Conservation (phyloP, 208 protist genomes). For the Crithidia sp. region DNA sequence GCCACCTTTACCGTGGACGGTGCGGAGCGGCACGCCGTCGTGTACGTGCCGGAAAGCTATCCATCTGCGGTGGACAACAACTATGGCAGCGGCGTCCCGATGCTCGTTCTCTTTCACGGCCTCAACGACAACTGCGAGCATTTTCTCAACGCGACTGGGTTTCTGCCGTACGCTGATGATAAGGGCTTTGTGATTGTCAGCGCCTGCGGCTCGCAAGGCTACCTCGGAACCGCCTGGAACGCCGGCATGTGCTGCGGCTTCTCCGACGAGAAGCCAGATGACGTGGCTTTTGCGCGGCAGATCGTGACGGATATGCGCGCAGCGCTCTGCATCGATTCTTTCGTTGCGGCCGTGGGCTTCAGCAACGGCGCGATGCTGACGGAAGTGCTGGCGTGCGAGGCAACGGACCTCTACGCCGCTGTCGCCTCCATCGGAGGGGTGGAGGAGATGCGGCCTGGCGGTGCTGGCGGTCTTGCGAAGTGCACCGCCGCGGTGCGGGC, state of each 20-base stretch:
- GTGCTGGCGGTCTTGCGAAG: conserved; percentile 42
- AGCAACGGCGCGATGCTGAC: conserved; percentile 86
- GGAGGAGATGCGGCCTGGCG: conserved; percentile 63
- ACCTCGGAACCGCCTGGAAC: conserved; percentile 73
- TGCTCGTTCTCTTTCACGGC: conserved; percentile 75
- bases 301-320: conserved; percentile 37
- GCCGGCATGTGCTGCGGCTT: conserved; percentile 81
- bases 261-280: conserved; percentile 43
- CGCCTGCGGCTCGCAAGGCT: conserved; percentile 60
- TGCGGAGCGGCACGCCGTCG: conserved; percentile 33
- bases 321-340: conserved; percentile 42
- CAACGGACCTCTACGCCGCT: conserved; percentile 42
- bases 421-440: conserved; percentile 70
- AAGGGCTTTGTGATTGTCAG: conserved; percentile 66
- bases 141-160: conserved; percentile 58
- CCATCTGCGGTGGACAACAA: neutral
- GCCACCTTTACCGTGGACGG: conserved; percentile 42
- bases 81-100: conserved; percentile 4
- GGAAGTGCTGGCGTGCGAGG: conserved; percentile 65
- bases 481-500: conserved; percentile 42
- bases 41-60: conserved; percentile 55
- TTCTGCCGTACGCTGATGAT: conserved; percentile 52
- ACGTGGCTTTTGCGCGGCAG: conserved; percentile 49
- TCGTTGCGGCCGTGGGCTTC: conserved; percentile 68
- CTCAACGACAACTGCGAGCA: conserved; percentile 65